Base-by-base conservation (phyloP, 441 rosid genomes). In the Gossypium aridum region DNA sequence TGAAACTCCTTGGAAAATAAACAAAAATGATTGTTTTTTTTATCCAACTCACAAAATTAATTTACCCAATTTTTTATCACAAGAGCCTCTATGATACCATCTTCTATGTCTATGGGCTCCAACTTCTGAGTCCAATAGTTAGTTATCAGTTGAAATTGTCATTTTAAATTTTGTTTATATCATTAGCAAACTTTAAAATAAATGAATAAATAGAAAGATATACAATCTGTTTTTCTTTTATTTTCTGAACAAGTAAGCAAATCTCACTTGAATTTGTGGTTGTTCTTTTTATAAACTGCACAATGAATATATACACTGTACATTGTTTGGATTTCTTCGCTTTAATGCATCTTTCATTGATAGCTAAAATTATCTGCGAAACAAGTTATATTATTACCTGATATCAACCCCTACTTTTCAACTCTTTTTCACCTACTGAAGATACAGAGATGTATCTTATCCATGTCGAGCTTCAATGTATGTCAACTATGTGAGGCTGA, bases 401-500 rank as follows among this genome's bases (percentile, higher is more conserved):
- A 49, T 31, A 66, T 37, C 28, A 39, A 65, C 28, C 22, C 28
- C 69, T 64, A 17, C n/a, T 26, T 69, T 69, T 69, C 59, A n/a
- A 64, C 28, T 64, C 28, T 10, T 64, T 43, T 8, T 64, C 60
- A 4, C 69, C 68, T 3, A 19, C 43, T 16, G 23, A 34, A 66
- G 14, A 43, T 43, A 43, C 49, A 43, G 14, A 25, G 20, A 13
- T 47, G 10, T 13, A 6, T 19, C 56, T 66, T 9, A 69, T 17
- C 43, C 17, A 53, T 69, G 26, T 53, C 19, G n/a, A 3, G 4
- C 31, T 66, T 77, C 80, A 84, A 49, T 56, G 76, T 49, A 82
- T 75, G 68, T 82, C 83, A 75, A 88, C 77, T 16, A 84, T 71
- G 37, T 83, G 84, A 72, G 82, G 74, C 56, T 68, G 84, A 9